Evolutionary conservation across 2,329 filamentous ascomycete species (phyloP).

Genomic region (Neonectria magnoliae): DNA sequence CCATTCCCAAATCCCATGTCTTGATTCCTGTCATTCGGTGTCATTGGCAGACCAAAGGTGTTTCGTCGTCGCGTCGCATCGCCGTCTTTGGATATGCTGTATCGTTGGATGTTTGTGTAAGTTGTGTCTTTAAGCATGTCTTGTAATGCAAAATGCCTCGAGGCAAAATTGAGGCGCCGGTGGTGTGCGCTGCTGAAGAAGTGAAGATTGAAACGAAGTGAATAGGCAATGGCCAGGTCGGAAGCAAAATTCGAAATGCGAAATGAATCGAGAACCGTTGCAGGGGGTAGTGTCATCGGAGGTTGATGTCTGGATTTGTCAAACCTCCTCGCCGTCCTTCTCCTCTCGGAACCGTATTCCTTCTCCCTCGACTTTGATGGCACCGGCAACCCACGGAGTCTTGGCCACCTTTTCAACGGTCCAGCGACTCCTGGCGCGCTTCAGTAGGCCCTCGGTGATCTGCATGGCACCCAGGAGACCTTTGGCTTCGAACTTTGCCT

Average conservation of each 20-base stretch:
- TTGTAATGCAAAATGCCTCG: slow-evolving; percentile 10
- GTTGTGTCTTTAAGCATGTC: slow-evolving; percentile 13
- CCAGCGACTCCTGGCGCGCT: slow-evolving; percentile 83
- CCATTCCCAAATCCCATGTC: slow-evolving; percentile 18
- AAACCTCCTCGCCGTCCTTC: slow-evolving; percentile 64
- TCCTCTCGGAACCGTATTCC: slow-evolving; percentile 70
- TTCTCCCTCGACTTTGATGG: slow-evolving; percentile 74
- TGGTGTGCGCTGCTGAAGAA: slow-evolving; percentile 10
- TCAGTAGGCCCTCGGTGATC: slow-evolving; percentile 85
- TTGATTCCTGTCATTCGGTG: slow-evolving; percentile 21
- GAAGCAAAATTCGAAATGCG: slow-evolving; percentile 7
- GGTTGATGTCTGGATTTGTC: slow-evolving; percentile 22
- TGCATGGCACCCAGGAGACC: slow-evolving; percentile 79
- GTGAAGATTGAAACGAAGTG: slow-evolving; percentile 11
- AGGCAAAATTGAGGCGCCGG: slow-evolving; percentile 7
- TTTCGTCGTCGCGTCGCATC: slow-evolving; percentile 24
- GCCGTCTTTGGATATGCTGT: slow-evolving; percentile 11
- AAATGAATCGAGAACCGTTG: slow-evolving; percentile 2
- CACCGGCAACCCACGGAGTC: slow-evolving; percentile 79
- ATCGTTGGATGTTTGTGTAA: slow-evolving; percentile 14
- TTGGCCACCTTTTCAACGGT: slow-evolving; percentile 77
- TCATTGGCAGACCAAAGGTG: slow-evolving; percentile 14
- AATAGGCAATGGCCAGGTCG: slow-evolving; percentile 10
- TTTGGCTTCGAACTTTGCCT: slow-evolving; percentile 67
- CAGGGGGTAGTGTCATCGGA: background rate